Evolutionary conservation across 2,329 filamentous ascomycete species (phyloP).

Genomic region (Penicillium palitans): DNA sequence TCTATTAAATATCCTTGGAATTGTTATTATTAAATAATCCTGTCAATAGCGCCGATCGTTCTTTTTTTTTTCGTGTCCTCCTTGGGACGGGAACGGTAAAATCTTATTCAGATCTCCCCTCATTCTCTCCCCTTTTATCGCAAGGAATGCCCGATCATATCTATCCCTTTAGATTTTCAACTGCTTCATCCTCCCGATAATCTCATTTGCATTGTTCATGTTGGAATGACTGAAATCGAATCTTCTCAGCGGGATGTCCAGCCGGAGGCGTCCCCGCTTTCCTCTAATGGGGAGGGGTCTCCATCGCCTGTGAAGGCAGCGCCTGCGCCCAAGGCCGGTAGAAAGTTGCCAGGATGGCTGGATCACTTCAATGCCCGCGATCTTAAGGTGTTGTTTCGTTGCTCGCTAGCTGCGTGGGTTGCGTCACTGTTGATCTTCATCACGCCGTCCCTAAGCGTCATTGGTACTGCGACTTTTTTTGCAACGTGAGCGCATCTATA

Average conservation of each 20-base stretch:
- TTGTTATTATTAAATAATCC: constrained; percentile 6
- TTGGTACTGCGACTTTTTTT: constrained; percentile 52
- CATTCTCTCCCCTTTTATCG: constrained; percentile 1
- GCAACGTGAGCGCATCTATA: constrained; percentile 28
- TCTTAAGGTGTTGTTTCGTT: constrained; percentile 51
- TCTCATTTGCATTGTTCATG: background rate
- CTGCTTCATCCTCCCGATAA: background rate
- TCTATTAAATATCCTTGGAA: background rate
- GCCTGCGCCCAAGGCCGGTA: constrained; percentile 6
- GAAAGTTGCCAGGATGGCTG: constrained; percentile 31
- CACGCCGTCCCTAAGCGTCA: constrained; percentile 40
- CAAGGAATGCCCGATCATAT: background rate
- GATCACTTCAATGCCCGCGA: constrained; percentile 52
- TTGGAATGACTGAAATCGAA: constrained; percentile 4
- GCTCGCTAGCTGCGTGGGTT: constrained; percentile 50
- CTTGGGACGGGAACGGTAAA: background rate
- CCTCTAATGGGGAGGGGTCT: constrained; percentile 10
- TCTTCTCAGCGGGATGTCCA: constrained; percentile 11
- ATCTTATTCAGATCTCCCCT: constrained; percentile 6
- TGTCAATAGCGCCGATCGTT: constrained; percentile 21
- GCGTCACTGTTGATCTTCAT: constrained; percentile 52
- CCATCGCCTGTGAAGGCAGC: constrained; percentile 7
- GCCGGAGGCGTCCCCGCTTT: constrained; percentile 5
- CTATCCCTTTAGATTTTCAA: background rate
- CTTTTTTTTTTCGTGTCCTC: background rate